Base-by-base conservation (phyloP, 495 filamentous ascomycete genomes). In the Aspergillus steynii region DNA sequence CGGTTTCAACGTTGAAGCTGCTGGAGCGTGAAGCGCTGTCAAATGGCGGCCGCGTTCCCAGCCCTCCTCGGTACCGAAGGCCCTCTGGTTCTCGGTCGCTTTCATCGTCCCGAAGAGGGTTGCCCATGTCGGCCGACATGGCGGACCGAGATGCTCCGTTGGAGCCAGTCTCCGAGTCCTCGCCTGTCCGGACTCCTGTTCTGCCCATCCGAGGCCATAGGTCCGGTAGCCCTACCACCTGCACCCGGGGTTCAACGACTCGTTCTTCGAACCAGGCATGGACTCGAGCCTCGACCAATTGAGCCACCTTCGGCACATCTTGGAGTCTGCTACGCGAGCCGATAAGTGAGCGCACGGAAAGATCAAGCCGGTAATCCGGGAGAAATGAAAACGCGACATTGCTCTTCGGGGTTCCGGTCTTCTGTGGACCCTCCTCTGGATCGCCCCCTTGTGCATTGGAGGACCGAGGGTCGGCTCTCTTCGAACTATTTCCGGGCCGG, bases 221-320 rank as follows among this genome's bases (percentile, higher is more conserved):
- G 70, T 91, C 95, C 6, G 95, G 95, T 29, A 99, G 77, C 7
- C 90, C 92, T 45, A 99, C 94, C 56, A 98, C 92, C 69, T 99
- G 95, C 61, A 99, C 96, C 28, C 92, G 83, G 9, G 95, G 95
- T 76, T 98, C 95, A 2, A 99, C 95, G 57, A 90, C 92, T 32
- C 95, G 86, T 68, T 98, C 95, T 71, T 99, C 95, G 65, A 99
- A 97, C 95, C 95, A 99, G 29, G 89, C 86, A 70, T 98, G 95
- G 6, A 99, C 82, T 7, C 94, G 84, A 5, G 88, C 87, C 74
- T 99, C 95, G 46, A 99, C 88, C 3, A 99, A 82, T 70, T 97
- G 93, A 0, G 96, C 96, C 53, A 99, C 96, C 72, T 99, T 99
- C 10, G 95, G 95, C 12, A 99, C 92, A 76, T 99, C 96, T 71